Evolutionary conservation across 345 rosid genomes (phyloP), one percentile per base, ranked within the genome.

Genomic region (Turnera subulata): DNA sequence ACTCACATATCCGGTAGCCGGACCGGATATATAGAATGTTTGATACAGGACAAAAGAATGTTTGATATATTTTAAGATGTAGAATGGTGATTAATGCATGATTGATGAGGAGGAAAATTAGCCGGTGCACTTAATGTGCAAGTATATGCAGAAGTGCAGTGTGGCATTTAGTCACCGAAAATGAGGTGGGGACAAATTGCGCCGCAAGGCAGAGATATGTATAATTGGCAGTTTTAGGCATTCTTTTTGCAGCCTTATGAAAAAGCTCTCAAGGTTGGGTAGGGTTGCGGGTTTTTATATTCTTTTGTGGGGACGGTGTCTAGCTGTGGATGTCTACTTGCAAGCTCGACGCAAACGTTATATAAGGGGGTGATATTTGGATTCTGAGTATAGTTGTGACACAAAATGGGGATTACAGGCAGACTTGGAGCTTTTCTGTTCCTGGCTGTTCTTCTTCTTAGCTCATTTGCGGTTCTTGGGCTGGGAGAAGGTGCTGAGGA

Each of bases 161-260:
- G n/a, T n/a, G n/a, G n/a, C n/a, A n/a, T n/a, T n/a, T n/a, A n/a
- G n/a, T n/a, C n/a, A n/a, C n/a, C n/a, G n/a, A n/a, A n/a, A n/a
- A n/a, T n/a, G 53, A 22, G 55, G 72, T 68, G 72, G 77, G 80
- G 77, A 68, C 74, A 68, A 46, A 72, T 76, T 72, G 67, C 18
- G 42, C 3, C 2, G 33, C 67, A 76, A 72, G 77, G 57, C 14
- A 76, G 58, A n/a, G 24, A 43, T 14, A 12, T 22, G 9, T 11
- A 55, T 13, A 11, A 44, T 22, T 20, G 37, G 49, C 53, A 38
- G 46, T 64, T 39, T 51, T 56, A 45, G 40, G 38, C 25, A 38
- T 22, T 18, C 50, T 67, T n/a, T 56, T 59, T 70, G 58, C 71
- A 69, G 68, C 74, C 65, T 54, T 35, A 37, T 35, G 11, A 11